Base-by-base conservation (phyloP, 805 yeast genomes). In the Barnettozyma salicaria region DNA sequence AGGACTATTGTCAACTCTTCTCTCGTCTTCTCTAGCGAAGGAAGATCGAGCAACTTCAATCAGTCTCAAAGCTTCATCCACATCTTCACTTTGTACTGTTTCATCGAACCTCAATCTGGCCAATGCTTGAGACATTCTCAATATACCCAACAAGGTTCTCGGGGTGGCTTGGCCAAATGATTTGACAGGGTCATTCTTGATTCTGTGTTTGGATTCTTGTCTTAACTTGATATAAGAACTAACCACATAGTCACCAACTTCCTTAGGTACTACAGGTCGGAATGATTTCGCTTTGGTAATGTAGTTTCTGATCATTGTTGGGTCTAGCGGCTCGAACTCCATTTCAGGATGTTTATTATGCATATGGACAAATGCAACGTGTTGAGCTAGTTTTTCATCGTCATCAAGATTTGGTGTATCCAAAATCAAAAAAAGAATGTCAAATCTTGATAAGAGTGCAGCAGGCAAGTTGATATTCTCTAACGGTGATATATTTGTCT, bases 401-500 rank as follows among this genome's bases (percentile, higher is more conserved):
- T 67, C 65, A 43, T 86, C 94, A 49, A 80, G 70, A 16, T 74
- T 67, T 28, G 97, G 96, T 47, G 74, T 74, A 65, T 92, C 98
- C 47, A 92, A 72, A 45, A 92, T 73, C 58, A 92, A 68, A 59
- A 82, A 92, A 63, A 92, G 64, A 34, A 92, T 72, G 63, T 92
- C 98, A 60, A 92, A 92, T 65, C 98, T 81, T 24, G 97, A 90
- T 36, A 92, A 68, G 50, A 92, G 69, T 1, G 98, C 98, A 0
- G 97, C 97, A 6, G 98, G 98, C 41, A 92, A 68, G 55, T 92
- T 92, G 59, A 92, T 90, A 62, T 92, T 92, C 54, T 92, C 96
- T 45, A 88, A 80, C 3, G 98, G 97, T 7, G 96, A 83, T 40
- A 90, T 63, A 44, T 76, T 73, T 25, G 96, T 84, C 61, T 92